These are phyloP conservation scores for Aspergillus proliferans DNA, from an alignment of 2,329 filamentous ascomycete genomes.

Conservation along the genomic window DNA sequence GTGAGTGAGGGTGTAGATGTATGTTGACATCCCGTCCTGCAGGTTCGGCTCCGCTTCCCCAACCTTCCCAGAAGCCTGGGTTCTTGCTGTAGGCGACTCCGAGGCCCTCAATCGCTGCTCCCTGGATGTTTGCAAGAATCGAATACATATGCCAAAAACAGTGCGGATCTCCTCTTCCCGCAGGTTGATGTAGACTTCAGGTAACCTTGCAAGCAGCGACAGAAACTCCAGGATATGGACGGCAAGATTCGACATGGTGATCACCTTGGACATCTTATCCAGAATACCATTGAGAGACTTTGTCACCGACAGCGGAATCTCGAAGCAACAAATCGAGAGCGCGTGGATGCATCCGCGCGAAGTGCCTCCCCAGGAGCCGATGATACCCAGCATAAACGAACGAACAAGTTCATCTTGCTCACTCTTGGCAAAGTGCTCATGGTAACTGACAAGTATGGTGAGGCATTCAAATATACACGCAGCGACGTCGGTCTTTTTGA, in stretches of 20 bases:
- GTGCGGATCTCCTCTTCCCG: conserved; percentile 86
- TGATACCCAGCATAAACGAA: conserved; percentile 71
- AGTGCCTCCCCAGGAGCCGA: conserved; percentile 76
- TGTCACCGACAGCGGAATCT: conserved; percentile 79
- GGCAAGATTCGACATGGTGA: conserved; percentile 84
- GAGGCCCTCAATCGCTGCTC: conserved; percentile 45
- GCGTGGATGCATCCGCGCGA: conserved; percentile 93
- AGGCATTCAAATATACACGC: conserved; percentile 82
- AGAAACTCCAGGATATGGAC: conserved; percentile 95
- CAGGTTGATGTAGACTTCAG: conserved; percentile 80
- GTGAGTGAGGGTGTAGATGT: conserved; percentile 88
- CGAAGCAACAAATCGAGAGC: conserved; percentile 88
- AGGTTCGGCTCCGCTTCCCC: conserved; percentile 33
- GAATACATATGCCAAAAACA: conserved; percentile 91
- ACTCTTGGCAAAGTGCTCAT: conserved; percentile 71
- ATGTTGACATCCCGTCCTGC: conserved; percentile 77
- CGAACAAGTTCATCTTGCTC: conserved; percentile 87
- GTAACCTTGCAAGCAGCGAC: conserved; percentile 77
- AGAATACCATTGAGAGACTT: conserved; percentile 81
- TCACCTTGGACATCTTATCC: conserved; percentile 90
- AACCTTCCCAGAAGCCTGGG: conserved; percentile 33
- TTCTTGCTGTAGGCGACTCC: conserved; percentile 27
- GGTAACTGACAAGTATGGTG: conserved; percentile 84
- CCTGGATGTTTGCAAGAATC: conserved; percentile 83
- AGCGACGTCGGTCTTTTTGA: conserved; percentile 82